Conservation (phyloP, 108 stramenopile genomes). For the Nitzschia palea region DNA sequence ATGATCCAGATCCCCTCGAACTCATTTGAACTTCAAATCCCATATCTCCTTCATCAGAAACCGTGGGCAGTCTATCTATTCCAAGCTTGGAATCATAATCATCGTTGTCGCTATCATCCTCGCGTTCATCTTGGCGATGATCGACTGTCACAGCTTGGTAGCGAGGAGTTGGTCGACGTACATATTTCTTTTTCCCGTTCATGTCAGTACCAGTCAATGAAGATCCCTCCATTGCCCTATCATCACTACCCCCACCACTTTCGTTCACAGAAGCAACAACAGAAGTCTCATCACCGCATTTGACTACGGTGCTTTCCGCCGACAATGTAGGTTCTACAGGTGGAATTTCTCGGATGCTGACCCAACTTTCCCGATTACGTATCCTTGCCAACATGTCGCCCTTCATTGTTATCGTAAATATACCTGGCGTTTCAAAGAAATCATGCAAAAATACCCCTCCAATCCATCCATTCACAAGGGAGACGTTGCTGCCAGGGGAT, state of each 20-base stretch:
- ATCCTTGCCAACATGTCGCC: neutral
- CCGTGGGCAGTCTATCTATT: neutral
- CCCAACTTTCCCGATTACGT: neutral
- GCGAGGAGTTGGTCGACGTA: neutral
- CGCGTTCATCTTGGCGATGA: neutral
- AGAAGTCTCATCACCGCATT: neutral
- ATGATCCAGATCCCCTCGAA: slow-evolving; percentile 2
- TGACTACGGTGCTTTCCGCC: neutral
- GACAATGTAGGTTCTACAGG: neutral
- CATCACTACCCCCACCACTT: too few species aligned
- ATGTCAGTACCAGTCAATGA: neutral
- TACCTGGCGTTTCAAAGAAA: too few species aligned
- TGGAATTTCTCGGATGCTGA: neutral
- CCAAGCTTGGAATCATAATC: slow-evolving; percentile 8
- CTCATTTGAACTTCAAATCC: slow-evolving; percentile 18
- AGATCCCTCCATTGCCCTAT: neutral
- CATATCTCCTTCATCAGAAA: neutral
- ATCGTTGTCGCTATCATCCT: neutral
- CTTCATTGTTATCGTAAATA: neutral
- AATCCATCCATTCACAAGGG: too few species aligned
- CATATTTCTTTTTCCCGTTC: neutral
- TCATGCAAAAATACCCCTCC: too few species aligned
- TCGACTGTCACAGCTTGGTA: neutral
- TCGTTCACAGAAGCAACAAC: too few species aligned
- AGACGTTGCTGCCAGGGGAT: too few species aligned